phyloP scores from a whole-genome alignment of 345 rosid genomes.

The Camelina neglecta region DNA sequence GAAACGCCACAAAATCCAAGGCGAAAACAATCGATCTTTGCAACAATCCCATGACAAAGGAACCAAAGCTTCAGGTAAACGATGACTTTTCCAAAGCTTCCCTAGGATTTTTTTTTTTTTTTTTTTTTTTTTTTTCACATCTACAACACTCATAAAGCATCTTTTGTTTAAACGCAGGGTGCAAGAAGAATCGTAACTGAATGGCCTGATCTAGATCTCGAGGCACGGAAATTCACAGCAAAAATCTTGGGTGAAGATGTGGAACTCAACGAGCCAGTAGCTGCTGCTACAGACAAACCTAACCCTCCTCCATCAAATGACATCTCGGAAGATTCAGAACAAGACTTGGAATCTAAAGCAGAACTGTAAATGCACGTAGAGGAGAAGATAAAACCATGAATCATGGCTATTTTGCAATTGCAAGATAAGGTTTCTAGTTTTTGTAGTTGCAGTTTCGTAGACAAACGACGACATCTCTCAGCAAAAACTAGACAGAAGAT shows the following conservation, averaged over 20 bases:
- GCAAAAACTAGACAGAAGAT: too few relatives aligned
- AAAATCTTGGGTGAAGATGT: conserved; percentile 77
- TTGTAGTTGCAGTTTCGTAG: too few relatives aligned
- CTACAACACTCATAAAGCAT: background rate
- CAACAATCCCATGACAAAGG: conserved; percentile 99
- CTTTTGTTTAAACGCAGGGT: conserved; percentile 56
- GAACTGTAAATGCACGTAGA: conserved; percentile 55
- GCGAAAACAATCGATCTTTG: conserved; percentile 98
- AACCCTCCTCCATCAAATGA: conserved; percentile 38
- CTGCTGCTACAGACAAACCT: conserved; percentile 37
- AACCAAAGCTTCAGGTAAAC: conserved; percentile 92
- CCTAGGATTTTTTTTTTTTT: background rate
- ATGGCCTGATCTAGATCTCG: conserved; percentile 79
- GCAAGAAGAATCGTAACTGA: conserved; percentile 87
- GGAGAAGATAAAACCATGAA: too few relatives aligned
- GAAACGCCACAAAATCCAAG: conserved; percentile 89
- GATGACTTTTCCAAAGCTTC: conserved; percentile 12
- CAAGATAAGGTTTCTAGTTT: too few relatives aligned
- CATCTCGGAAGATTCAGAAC: conserved; percentile 37
- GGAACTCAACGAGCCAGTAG: conserved; percentile 53
- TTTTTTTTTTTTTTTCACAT: background rate
- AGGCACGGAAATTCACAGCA: conserved; percentile 77
- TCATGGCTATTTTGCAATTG: too few relatives aligned
- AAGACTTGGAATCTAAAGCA: conserved; percentile 70
- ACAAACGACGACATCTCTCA: too few relatives aligned